Evolutionary conservation across 176 grass and related monocot species (phyloP).

Genomic region (Aegilops tauschii): DNA sequence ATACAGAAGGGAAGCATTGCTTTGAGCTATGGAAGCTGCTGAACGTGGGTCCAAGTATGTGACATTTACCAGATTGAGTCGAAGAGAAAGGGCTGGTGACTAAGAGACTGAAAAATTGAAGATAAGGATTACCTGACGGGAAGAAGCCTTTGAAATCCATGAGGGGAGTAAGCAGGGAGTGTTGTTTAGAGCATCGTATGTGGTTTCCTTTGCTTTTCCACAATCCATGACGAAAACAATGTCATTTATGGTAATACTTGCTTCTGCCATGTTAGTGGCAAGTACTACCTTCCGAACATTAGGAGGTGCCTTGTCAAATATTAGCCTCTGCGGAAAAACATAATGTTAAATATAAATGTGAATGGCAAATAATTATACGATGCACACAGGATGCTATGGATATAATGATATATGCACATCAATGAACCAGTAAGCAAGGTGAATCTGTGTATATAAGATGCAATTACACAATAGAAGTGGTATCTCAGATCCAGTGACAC

Average conservation of each 20-base stretch:
- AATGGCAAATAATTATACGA: constrained; percentile 9
- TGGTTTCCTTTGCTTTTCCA: constrained; percentile 97
- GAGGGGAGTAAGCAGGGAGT: constrained; percentile 96
- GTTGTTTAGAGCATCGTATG: constrained; percentile 97
- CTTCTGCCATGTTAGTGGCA: constrained; percentile 98
- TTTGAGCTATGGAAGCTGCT: background rate
- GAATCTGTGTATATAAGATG: background rate
- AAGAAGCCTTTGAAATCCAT: constrained; percentile 99
- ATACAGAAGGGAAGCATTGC: constrained; percentile 17
- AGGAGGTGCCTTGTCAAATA: constrained; percentile 83
- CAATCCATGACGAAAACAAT: constrained; percentile 96
- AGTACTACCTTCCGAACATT: constrained; percentile 95
- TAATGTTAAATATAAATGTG: constrained; percentile 8
- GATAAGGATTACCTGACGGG: constrained; percentile 62
- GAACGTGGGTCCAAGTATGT: background rate
- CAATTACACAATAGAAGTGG: constrained; percentile 2
- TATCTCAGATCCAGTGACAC: background rate
- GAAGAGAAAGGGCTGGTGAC: background rate
- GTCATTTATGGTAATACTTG: constrained; percentile 99
- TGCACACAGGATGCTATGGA: background rate
- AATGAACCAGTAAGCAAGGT: background rate
- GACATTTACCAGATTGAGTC: background rate
- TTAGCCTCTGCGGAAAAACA: constrained; percentile 61
- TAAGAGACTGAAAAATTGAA: background rate
- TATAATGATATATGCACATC: background rate